These are phyloP conservation scores for Jaltomata sinuosa DNA, from an alignment of 257 asterid genomes.

Conservation along the genomic window DNA sequence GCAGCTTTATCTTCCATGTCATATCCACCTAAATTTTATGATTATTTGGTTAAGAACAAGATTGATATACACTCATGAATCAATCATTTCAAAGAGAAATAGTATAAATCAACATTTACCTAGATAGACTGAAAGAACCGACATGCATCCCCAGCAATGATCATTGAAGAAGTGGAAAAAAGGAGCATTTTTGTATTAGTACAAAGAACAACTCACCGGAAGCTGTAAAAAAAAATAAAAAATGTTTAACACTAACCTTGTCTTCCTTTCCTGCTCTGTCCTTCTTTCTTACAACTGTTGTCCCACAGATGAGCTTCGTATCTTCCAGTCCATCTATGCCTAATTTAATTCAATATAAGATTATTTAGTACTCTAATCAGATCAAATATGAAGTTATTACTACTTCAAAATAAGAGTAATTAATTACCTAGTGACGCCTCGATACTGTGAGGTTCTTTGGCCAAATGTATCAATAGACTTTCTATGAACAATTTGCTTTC, in stretches of 20 bases:
- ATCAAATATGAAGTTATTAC: not conserved
- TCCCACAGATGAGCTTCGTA: constrained; percentile 99
- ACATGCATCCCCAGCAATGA: constrained; percentile 16
- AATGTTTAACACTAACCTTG: constrained; percentile 48
- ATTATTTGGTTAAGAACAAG: not conserved
- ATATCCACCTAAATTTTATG: constrained; percentile 62
- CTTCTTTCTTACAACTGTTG: constrained; percentile 97
- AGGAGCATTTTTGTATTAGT: constrained; percentile 2
- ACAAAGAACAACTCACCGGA: not conserved
- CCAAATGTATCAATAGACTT: constrained; percentile 95
- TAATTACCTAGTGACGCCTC: constrained; percentile 88
- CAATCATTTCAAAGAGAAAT: not conserved
- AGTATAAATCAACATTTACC: constrained; percentile 30
- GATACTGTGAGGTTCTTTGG: constrained; percentile 86
- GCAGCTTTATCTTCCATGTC: constrained; percentile 99
- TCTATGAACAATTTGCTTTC: constrained; percentile 74
- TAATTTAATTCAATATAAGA: constrained; percentile 8
- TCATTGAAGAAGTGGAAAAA: not conserved
- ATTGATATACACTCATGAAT: not conserved
- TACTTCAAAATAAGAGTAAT: not conserved
- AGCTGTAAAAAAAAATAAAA: not conserved
- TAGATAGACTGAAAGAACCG: constrained; percentile 56
- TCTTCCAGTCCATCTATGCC: constrained; percentile 99
- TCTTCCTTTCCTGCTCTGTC: constrained; percentile 97
- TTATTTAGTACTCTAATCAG: not conserved